Percentiles rank a stretch among this genome's conserved stretches.
Evolutionary conservation across 73 alveolate species (phyloP).

Genomic region (Paramecium sonneborni): DNA sequence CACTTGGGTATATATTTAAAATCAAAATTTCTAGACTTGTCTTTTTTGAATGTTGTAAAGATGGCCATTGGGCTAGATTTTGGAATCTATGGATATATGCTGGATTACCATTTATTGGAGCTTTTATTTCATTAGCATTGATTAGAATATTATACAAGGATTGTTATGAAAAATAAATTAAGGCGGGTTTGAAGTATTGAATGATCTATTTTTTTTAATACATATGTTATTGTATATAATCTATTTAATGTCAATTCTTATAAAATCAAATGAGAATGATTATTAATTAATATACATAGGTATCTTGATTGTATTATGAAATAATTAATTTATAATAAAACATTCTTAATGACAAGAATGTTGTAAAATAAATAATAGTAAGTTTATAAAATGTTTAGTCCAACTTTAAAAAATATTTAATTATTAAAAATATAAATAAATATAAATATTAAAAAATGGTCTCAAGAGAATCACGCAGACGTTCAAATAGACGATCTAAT

Average conservation of each 20-base stretch:
- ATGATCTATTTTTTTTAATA: neutral
- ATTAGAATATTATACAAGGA: neutral
- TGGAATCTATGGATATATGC: conserved; percentile 41
- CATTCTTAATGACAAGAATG: too few relatives aligned
- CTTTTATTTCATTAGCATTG: conserved; percentile 4
- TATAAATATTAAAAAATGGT: neutral
- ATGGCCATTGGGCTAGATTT: conserved; percentile 45
- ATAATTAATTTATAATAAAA: too few relatives aligned
- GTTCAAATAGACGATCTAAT: neutral
- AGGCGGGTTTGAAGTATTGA: neutral
- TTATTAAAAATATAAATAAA: neutral
- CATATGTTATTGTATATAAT: neutral
- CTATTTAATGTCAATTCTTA: too few relatives aligned
- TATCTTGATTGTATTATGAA: too few relatives aligned
- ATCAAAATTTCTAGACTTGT: neutral
- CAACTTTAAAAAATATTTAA: neutral
- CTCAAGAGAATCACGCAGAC: conserved; percentile 14
- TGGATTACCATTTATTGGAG: conserved; percentile 36
- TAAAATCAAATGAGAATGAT: neutral
- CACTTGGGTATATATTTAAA: neutral
- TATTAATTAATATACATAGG: neutral
- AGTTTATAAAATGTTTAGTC: neutral
- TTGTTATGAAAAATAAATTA: conserved; percentile 19
- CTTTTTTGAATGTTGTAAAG: conserved; percentile 53
- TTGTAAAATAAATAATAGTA: neutral